Evolutionary conservation across 495 filamentous ascomycete species (phyloP).

Genomic region (Hypoxylon subgilvum): DNA sequence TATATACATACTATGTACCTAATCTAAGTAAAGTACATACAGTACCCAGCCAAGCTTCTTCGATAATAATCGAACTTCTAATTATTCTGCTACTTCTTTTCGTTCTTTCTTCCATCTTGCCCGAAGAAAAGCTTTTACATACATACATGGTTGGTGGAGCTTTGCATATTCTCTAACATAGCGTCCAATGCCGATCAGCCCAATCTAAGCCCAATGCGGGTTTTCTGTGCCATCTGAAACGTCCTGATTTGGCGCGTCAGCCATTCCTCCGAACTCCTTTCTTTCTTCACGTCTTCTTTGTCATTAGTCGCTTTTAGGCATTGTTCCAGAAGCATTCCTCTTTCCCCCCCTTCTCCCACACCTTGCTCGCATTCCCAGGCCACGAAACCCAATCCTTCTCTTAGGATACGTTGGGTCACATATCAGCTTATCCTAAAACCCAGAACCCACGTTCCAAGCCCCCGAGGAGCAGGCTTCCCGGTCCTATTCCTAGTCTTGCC

Average conservation of each 20-base stretch:
- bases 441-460: conserved; percentile 34
- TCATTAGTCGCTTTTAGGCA: conserved; percentile 35
- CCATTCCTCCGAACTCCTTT: conserved; percentile 26
- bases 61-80: no score
- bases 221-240: conserved; percentile 38
- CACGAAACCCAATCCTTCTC: conserved; percentile 22
- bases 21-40: no score
- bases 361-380: conserved; percentile 25
- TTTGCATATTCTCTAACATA: conserved; percentile 34
- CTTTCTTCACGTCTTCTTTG: conserved; percentile 2
- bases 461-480: conserved; percentile 4
- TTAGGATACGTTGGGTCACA: conserved; percentile 11
- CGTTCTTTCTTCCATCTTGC: no score
- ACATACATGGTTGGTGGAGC: conserved; percentile 13
- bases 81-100: no score
- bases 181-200: conserved; percentile 3
- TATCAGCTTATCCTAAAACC: conserved; percentile 22
- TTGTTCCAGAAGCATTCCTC: conserved; percentile 44
- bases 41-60: no score
- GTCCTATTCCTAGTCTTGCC: conserved; percentile 12
- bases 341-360: conserved; percentile 35
- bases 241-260: conserved; percentile 30
- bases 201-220: neutral
- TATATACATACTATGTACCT: no score
- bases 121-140: no score